Evolutionary conservation across 2,329 filamentous ascomycete species (phyloP).

Genomic region (Grosmannia penicillata): DNA sequence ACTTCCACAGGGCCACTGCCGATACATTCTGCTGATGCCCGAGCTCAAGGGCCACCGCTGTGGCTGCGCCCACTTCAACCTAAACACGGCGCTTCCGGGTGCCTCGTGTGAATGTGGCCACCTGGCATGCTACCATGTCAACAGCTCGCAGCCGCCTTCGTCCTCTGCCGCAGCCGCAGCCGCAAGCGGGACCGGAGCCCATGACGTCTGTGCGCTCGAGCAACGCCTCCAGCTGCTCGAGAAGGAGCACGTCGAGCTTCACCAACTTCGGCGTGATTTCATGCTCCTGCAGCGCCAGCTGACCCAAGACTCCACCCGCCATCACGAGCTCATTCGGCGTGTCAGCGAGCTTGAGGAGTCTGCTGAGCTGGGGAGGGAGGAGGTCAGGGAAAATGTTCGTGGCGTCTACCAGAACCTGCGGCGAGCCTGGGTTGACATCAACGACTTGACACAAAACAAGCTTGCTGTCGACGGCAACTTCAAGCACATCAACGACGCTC

Average conservation of each 20-base stretch:
- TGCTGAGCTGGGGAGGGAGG: constrained; percentile 35
- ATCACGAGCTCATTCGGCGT: constrained; percentile 24
- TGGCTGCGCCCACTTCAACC: constrained; percentile 41
- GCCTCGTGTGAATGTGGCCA: constrained; percentile 45
- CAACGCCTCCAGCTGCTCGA: constrained; percentile 30
- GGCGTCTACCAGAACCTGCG: constrained; percentile 39
- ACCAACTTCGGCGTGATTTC: constrained; percentile 15
- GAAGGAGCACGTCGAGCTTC: constrained; percentile 21
- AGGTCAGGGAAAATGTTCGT: constrained; percentile 36
- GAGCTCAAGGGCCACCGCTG: constrained; percentile 43
- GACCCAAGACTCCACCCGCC: constrained; percentile 16
- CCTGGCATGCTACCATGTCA: constrained; percentile 42
- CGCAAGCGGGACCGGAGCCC: constrained; percentile 21
- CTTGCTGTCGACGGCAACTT: constrained; percentile 22
- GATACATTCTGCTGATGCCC: constrained; percentile 41
- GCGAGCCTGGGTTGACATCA: constrained; percentile 36
- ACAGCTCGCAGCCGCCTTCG: constrained; percentile 28
- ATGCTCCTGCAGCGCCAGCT: constrained; percentile 11
- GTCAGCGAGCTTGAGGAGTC: constrained; percentile 37
- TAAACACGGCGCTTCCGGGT: constrained; percentile 39
- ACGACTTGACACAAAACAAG: constrained; percentile 26
- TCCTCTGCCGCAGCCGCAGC: no score
- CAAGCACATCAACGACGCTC: constrained; percentile 23
- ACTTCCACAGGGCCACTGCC: constrained; percentile 42
- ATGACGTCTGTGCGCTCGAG: constrained; percentile 33